phyloP scores from a whole-genome alignment of 2,329 filamentous ascomycete genomes.

The Ophiocordyceps polyrhachis-furcata region DNA sequence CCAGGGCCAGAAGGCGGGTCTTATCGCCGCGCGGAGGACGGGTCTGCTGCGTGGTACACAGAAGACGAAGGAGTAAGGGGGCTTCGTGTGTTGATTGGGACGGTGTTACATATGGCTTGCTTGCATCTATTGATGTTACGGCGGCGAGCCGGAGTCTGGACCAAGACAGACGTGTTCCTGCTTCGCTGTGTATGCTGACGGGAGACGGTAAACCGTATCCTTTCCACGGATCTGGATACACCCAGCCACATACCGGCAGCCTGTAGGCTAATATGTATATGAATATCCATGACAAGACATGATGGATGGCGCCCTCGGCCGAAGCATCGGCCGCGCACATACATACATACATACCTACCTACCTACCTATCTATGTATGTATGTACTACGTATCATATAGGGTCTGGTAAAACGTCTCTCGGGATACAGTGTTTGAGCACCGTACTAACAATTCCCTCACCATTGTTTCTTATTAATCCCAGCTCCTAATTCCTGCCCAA shows the following conservation, averaged over 20 bases:
- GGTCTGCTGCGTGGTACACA: constrained; percentile 99
- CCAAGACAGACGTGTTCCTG: not conserved
- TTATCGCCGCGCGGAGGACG: constrained; percentile 98
- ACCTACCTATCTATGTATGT: too few species aligned
- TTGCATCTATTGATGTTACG: constrained; percentile 40
- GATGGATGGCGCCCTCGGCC: not conserved
- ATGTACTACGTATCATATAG: too few species aligned
- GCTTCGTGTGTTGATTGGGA: constrained; percentile 39
- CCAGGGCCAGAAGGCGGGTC: constrained; percentile 99
- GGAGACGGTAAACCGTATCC: not conserved
- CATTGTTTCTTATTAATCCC: not conserved
- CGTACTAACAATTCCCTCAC: not conserved
- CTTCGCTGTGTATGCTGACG: not conserved
- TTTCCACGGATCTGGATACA: not conserved
- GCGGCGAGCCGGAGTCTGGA: constrained; percentile 25
- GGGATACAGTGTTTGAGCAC: not conserved
- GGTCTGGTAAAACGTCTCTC: not conserved
- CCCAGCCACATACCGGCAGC: not conserved
- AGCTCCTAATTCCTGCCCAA: not conserved
- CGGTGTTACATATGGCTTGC: constrained; percentile 44
- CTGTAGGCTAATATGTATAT: not conserved
- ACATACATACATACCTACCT: too few species aligned
- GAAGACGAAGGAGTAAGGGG: constrained; percentile 89
- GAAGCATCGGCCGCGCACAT: not conserved
- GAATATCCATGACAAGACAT: not conserved